Conservation (phyloP, 345 rosid species). For the Streptanthus diversifolius region DNA sequence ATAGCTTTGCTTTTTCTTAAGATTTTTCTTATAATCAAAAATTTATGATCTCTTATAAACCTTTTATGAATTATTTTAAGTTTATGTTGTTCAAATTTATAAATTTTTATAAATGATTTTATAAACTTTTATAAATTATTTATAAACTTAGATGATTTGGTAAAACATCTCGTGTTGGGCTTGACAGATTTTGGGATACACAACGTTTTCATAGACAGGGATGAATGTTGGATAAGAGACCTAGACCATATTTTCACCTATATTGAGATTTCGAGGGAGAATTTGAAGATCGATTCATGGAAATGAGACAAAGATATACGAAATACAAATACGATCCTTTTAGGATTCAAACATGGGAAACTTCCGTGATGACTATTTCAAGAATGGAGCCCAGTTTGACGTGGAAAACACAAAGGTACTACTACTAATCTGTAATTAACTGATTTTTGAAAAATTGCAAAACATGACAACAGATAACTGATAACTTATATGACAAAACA, state of each 20-base stretch:
- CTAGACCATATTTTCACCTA: slow-evolving; percentile 1
- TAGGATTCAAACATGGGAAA: slow-evolving; percentile 27
- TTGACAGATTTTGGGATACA: neutral
- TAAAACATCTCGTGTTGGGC: slow-evolving; percentile 17
- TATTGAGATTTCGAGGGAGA: slow-evolving; percentile 17
- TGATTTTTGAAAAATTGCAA: no score
- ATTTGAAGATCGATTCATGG: slow-evolving; percentile 19
- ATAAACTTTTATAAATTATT: no score
- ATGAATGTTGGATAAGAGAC: slow-evolving; percentile 14
- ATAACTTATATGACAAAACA: no score
- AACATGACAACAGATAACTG: no score
- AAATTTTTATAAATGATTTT: no score
- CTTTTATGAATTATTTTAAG: no score
- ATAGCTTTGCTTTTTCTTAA: no score
- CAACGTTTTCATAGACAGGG: slow-evolving; percentile 17
- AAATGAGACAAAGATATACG: neutral
- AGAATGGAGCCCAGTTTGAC: slow-evolving; percentile 12
- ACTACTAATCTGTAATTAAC: neutral
- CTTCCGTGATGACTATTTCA: slow-evolving; percentile 5
- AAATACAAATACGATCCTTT: slow-evolving; percentile 26
- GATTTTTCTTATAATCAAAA: no score
- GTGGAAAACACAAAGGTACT: slow-evolving; percentile 20
- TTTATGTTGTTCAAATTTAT: no score
- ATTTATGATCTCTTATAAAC: no score
- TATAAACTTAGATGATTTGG: slow-evolving; percentile 25